These are phyloP conservation scores for Parathielavia appendiculata DNA, from an alignment of 495 filamentous ascomycete genomes.

Conservation along the genomic window DNA sequence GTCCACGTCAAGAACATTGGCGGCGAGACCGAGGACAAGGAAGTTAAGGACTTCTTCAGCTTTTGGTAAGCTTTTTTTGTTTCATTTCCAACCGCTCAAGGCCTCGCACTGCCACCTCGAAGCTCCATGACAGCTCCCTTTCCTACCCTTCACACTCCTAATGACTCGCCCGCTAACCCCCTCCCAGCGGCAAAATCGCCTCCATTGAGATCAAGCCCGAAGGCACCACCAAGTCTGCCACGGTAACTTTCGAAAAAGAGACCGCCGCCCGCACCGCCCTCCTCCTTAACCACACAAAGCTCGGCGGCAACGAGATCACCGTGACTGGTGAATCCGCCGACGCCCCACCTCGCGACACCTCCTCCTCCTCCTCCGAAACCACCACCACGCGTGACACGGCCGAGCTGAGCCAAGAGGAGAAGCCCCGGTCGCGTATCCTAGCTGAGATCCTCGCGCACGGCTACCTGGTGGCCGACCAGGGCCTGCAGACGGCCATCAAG, in stretches of 20 bases:
- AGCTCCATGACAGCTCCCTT: neutral
- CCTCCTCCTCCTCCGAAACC: conserved; percentile 37
- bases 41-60: conserved; percentile 95
- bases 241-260: conserved; percentile 92
- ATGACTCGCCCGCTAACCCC: conserved; percentile 24
- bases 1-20: conserved; percentile 76
- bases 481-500: conserved; percentile 75
- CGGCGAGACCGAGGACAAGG: conserved; percentile 71
- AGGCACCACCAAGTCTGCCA: conserved; percentile 67
- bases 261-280: conserved; percentile 94
- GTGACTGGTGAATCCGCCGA: conserved; percentile 54
- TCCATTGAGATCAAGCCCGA: conserved; percentile 68
- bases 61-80: conserved; percentile 69
- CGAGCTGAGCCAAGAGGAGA: conserved; percentile 78
- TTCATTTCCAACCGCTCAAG: neutral
- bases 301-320: conserved; percentile 73
- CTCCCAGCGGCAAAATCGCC: conserved; percentile 79
- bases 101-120: neutral
- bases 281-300: conserved; percentile 90
- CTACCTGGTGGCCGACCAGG: conserved; percentile 80
- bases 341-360: conserved; percentile 37
- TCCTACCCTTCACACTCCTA: neutral
- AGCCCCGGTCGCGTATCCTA: conserved; percentile 84
- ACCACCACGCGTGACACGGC: conserved; percentile 49
- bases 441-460: conserved; percentile 96